Percentiles rank a stretch among this genome's conserved stretches.
Evolutionary conservation across 116 monocot genomes (phyloP).

Genomic region (Cymodocea nodosa): DNA sequence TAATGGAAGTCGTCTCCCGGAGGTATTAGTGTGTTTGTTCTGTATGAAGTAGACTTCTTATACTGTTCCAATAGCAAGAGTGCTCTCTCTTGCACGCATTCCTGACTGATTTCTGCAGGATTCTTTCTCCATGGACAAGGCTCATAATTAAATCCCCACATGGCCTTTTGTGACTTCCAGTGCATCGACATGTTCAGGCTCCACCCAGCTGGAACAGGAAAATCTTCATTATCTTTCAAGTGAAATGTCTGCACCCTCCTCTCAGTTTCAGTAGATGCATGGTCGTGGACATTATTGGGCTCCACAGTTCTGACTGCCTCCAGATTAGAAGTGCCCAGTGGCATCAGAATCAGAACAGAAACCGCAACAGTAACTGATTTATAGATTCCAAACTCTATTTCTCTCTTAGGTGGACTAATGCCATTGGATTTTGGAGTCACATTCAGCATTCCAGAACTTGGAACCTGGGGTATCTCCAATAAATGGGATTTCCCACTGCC

Average conservation of each 20-base stretch:
- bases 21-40: constrained; percentile 91
- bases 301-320: neutral
- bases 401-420: neutral
- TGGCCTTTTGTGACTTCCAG: neutral
- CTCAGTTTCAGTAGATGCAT: neutral
- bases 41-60: constrained; percentile 83
- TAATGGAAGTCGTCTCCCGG: constrained; percentile 97
- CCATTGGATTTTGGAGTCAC: neutral
- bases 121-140: constrained; percentile 74
- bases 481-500: too few species aligned
- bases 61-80: constrained; percentile 76
- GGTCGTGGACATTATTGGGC: neutral
- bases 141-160: constrained; percentile 71
- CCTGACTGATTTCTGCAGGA: constrained; percentile 72
- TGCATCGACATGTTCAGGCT: constrained; percentile 36
- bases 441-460: neutral
- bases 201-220: constrained; percentile 6
- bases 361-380: constrained; percentile 1
- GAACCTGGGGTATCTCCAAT: too few species aligned
- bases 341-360: neutral
- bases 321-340: too few species aligned
- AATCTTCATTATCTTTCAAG: constrained; percentile 25
- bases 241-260: neutral
- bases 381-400: neutral
- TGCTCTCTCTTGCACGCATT: constrained; percentile 85